These are phyloP conservation scores for Solanum appendiculatum DNA, from an alignment of 257 asterid genomes.

Conservation along the genomic window DNA sequence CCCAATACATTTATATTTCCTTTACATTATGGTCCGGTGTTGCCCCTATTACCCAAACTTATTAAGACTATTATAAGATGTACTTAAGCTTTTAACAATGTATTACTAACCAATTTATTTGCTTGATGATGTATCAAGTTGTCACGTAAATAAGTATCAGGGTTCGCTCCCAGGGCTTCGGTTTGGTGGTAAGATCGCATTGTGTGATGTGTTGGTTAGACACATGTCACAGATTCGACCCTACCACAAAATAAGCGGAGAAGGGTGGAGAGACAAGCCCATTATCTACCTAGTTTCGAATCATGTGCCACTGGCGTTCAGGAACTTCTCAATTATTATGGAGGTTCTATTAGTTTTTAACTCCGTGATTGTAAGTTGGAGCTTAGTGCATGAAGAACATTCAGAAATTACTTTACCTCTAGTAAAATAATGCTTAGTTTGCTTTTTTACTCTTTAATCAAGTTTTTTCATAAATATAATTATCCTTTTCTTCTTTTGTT, in stretches of 20 bases:
- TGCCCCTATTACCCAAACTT: neutral
- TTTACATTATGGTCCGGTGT: neutral
- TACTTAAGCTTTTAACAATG: neutral
- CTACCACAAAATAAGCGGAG: neutral
- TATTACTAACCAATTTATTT: neutral
- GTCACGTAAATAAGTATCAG: neutral
- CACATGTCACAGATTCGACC: neutral
- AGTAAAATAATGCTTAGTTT: neutral
- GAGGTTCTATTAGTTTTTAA: neutral
- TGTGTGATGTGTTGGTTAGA: neutral
- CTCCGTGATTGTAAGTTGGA: neutral
- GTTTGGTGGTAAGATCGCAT: neutral
- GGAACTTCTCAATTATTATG: neutral
- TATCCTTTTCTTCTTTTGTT: neutral
- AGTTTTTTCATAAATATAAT: neutral
- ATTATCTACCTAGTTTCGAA: neutral
- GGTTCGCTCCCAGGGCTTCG: neutral
- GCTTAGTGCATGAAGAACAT: neutral
- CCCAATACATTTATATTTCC: neutral
- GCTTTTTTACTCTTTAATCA: neutral
- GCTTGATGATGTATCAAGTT: neutral
- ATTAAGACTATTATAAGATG: neutral
- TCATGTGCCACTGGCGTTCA: neutral
- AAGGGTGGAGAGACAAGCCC: neutral
- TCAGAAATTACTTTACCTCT: neutral